These are phyloP conservation scores for Pterocarpus santalinus DNA, from an alignment of 306 rosid genomes.

Conservation along the genomic window DNA sequence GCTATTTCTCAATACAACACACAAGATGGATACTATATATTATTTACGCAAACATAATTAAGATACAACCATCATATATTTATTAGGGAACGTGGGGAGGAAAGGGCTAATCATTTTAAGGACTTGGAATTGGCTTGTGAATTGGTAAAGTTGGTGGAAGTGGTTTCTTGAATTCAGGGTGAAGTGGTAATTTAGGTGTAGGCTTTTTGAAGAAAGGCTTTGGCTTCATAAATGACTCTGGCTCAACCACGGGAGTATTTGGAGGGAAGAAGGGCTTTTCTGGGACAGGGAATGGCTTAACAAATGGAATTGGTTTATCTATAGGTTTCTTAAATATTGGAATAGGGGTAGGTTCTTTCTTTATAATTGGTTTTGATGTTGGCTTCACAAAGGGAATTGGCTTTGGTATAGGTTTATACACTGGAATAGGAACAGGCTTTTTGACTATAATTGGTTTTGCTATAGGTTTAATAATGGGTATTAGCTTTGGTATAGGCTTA, in stretches of 20 bases:
- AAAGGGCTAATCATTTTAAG: not conserved
- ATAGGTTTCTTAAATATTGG: not conserved
- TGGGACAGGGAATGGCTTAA: not conserved
- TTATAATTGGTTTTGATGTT: not conserved
- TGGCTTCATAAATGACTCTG: conserved; percentile 13
- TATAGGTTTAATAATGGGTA: conserved; percentile 12
- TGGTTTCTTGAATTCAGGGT: conserved; percentile 36
- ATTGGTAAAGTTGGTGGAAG: conserved; percentile 23
- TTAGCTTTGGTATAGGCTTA: conserved; percentile 3
- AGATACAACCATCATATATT: not conserved
- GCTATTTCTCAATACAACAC: not conserved
- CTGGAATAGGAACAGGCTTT: not conserved
- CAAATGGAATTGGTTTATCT: not conserved
- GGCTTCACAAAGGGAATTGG: conserved; percentile 15
- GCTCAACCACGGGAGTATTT: not conserved
- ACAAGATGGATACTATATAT: not conserved
- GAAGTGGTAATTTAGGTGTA: conserved; percentile 30
- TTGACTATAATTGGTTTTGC: not conserved
- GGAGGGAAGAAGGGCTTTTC: no score
- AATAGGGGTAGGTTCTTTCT: not conserved
- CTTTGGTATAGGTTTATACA: not conserved
- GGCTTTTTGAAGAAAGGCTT: conserved; percentile 29
- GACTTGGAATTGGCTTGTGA: conserved; percentile 35
- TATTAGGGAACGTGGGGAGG: not conserved
- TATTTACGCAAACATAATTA: not conserved